phyloP scores from a whole-genome alignment of 1,139 yeast genomes.

The Kodamaea ohmeri region DNA sequence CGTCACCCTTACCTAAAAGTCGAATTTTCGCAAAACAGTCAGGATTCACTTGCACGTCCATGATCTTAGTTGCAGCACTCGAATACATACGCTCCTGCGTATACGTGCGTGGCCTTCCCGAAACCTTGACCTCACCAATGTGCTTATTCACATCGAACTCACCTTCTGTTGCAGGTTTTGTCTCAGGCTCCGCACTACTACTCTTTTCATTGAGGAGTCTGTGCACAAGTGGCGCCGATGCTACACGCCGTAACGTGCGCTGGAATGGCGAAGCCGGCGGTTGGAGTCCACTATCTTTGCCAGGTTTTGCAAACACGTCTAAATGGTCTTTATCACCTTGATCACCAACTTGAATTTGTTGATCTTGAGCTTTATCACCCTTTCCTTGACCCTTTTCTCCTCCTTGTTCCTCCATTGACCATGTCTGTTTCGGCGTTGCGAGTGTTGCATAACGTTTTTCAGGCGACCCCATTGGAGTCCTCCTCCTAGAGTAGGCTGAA shows the following conservation, averaged over 20 bases:
- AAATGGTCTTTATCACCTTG: background rate
- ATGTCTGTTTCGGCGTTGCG: background rate
- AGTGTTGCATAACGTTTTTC: background rate
- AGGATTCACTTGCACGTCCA: slow-evolving; percentile 81
- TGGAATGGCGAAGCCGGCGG: slow-evolving; percentile 37
- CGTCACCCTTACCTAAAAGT: slow-evolving; percentile 93
- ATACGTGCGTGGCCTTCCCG: slow-evolving; percentile 48
- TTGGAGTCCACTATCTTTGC: background rate
- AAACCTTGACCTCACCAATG: slow-evolving; percentile 51
- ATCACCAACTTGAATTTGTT: too few relatives aligned
- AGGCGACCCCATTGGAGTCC: slow-evolving; percentile 5
- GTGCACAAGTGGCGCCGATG: slow-evolving; percentile 73
- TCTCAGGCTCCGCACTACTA: slow-evolving; percentile 6
- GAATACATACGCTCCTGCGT: slow-evolving; percentile 67
- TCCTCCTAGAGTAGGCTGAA: too few relatives aligned
- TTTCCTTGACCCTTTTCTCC: background rate
- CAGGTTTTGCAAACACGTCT: background rate
- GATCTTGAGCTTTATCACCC: too few relatives aligned
- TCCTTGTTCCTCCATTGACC: background rate
- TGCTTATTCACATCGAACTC: slow-evolving; percentile 47
- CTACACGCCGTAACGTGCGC: slow-evolving; percentile 65
- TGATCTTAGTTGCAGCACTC: slow-evolving; percentile 65
- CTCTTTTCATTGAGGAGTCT: slow-evolving; percentile 30
- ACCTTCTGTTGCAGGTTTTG: slow-evolving; percentile 17
- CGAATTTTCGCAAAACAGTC: slow-evolving; percentile 85